Conservation (phyloP, 176 grass and related monocot genomes). For the Rhynchospora pubera region DNA sequence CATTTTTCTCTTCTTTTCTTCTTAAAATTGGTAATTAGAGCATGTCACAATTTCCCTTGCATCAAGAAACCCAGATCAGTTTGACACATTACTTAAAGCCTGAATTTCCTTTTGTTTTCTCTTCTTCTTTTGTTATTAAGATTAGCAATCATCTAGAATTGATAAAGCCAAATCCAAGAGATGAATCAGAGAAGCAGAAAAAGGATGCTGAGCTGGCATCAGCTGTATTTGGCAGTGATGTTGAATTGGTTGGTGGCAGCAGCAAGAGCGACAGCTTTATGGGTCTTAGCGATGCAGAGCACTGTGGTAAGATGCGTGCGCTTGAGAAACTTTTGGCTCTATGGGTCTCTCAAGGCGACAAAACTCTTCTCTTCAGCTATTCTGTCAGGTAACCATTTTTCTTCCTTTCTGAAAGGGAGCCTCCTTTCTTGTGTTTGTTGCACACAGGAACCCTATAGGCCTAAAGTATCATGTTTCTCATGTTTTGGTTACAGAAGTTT, state of each 20-base stretch:
- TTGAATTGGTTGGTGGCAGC: constrained; percentile 69
- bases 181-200: constrained; percentile 88
- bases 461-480: not conserved
- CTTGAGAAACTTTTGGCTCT: constrained; percentile 66
- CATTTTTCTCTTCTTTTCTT: not conserved
- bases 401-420: not conserved
- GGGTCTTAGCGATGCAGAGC: constrained; percentile 80
- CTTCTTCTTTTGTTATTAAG: constrained; percentile 16
- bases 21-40: not conserved
- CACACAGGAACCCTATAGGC: too few relatives aligned
- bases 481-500: not conserved
- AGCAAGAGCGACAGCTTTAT: constrained; percentile 87
- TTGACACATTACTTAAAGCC: not conserved
- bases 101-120: not conserved
- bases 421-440: not conserved
- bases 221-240: constrained; percentile 64
- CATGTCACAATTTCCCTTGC: not conserved
- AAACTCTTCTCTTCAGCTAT: constrained; percentile 96
- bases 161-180: constrained; percentile 91
- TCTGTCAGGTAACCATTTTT: constrained; percentile 61
- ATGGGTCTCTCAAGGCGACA: constrained; percentile 74
- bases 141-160: constrained; percentile 96
- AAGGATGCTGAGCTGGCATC: constrained; percentile 91
- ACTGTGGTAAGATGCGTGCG: constrained; percentile 93
- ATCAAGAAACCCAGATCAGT: not conserved